Base-by-base conservation (phyloP, 2,329 filamentous ascomycete species). In the Alternaria consortialis region DNA sequence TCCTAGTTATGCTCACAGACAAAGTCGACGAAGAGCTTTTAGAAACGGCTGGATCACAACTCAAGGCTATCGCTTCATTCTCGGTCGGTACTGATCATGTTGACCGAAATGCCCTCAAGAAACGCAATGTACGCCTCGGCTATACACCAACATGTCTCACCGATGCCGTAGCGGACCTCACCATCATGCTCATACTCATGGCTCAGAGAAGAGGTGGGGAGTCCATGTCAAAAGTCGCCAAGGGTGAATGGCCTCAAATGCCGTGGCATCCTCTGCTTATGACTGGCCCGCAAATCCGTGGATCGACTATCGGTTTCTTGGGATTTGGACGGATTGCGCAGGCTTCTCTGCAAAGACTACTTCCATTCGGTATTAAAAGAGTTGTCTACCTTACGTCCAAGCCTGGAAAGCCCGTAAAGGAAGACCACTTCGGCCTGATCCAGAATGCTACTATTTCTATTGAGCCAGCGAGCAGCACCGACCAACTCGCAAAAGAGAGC, bases 31-130 rank as follows among this genome's bases (percentile, higher is more conserved):
- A 68, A 47, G 72, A 74, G 31, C 65, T 76, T 4, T 36, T 76
- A 6, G 25, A 67, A 11, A 59, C 68, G 25, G 67, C 72, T 2
- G 73, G 73, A 12, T 31, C 56, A 8, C 54, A 64, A 15, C 58
- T 76, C 5, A 74, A 72, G 59, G 67, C 62, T 4, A 67, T 76
- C 27, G 71, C 74, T 3, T 75, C 74, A 1, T 75, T 74, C 58
- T 74, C 72, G 8, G 70, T 75, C n/a, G 74, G 73, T 1, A 75
- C 70, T 12, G 72, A 75, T 54, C 72, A 75, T 50, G 65, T 76
- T 7, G 69, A 75, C 51, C 64, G 64, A 3, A 55, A 58, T 7
- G 66, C 68, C 1, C 64, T 75, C 3, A 75, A 73, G 56, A 62
- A 65, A 27, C 69, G 70, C 43, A 63, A 63, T 39, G 71, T 76